phyloP scores from a whole-genome alignment of 331 rosid species.

The Saraca asoca region DNA sequence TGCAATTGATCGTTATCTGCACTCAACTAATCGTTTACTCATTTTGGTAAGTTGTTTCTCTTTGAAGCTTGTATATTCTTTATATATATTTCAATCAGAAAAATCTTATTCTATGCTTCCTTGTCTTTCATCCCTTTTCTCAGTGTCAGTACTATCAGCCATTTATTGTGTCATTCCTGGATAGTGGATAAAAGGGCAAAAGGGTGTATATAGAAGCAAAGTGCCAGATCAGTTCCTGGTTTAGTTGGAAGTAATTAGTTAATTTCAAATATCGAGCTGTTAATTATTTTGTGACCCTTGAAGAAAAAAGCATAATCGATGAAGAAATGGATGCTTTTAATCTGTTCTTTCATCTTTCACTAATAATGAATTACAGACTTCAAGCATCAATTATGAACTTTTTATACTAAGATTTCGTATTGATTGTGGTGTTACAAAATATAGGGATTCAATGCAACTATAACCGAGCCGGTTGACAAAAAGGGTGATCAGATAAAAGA shows the following conservation, averaged over 20 bases:
- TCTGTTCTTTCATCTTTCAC: constrained; percentile 15
- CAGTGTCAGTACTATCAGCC: constrained; percentile 2
- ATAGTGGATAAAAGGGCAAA: constrained; percentile 1
- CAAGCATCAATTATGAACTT: background rate
- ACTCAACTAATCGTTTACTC: constrained; percentile 73
- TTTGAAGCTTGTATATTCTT: constrained; percentile 19
- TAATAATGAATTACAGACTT: constrained; percentile 25
- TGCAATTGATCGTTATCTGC: constrained; percentile 60
- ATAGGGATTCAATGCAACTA: constrained; percentile 88
- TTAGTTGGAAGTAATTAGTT: background rate
- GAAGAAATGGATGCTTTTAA: too few species aligned
- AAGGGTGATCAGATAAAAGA: constrained; percentile 88
- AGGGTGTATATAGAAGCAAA: background rate
- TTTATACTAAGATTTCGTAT: background rate
- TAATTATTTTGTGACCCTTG: too few species aligned
- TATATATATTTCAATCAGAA: constrained; percentile 21
- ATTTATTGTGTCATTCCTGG: background rate
- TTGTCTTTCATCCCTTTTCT: constrained; percentile 7
- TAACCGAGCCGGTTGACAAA: constrained; percentile 87
- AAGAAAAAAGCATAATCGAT: too few species aligned
- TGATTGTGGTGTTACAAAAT: constrained; percentile 34
- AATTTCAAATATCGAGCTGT: too few species aligned
- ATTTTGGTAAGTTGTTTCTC: constrained; percentile 66
- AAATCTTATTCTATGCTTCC: background rate
- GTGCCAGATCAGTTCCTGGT: background rate